These are phyloP conservation scores for Penicillium coffeae DNA, from an alignment of 495 filamentous ascomycete species.

Conservation along the genomic window DNA sequence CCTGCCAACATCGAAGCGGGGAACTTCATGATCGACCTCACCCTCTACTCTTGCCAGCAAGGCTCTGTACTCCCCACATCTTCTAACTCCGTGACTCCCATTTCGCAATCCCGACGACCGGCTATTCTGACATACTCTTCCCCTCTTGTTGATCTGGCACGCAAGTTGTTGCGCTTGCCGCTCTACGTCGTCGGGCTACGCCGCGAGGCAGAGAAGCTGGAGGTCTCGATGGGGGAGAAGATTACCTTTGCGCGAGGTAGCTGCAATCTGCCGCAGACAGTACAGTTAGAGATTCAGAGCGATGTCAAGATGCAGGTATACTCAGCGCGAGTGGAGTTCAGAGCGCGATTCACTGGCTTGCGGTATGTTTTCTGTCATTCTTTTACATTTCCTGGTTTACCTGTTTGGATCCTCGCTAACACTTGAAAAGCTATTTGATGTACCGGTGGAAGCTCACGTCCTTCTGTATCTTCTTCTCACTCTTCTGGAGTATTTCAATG, in stretches of 20 bases:
- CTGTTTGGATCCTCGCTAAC: constrained; percentile 5
- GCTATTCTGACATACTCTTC: constrained; percentile 66
- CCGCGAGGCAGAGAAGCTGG: constrained; percentile 53
- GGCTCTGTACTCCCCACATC: constrained; percentile 21
- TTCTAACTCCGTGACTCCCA: constrained; percentile 23
- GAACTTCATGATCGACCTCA: constrained; percentile 93
- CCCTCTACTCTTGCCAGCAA: constrained; percentile 49
- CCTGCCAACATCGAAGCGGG: constrained; percentile 55
- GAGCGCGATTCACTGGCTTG: constrained; percentile 69
- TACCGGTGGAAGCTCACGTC: constrained; percentile 68
- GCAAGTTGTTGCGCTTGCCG: constrained; percentile 50
- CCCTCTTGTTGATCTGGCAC: constrained; percentile 50
- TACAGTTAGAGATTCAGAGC: constrained; percentile 64
- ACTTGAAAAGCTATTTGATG: constrained; percentile 67
- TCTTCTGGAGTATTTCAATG: constrained; percentile 76
- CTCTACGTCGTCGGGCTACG: constrained; percentile 57
- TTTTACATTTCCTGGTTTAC: background rate
- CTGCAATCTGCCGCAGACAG: constrained; percentile 51
- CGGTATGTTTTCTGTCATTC: constrained; percentile 34
- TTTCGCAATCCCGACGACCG: constrained; percentile 52
- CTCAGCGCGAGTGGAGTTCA: constrained; percentile 59
- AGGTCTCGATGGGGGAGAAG: constrained; percentile 66
- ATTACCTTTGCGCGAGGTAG: constrained; percentile 58
- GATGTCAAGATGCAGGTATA: constrained; percentile 72
- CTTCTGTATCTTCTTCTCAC: constrained; percentile 59